A percentile compares a stretch with the other conserved stretches of the same genome.
These are phyloP conservation scores for Capillidium heterosporum DNA, from an alignment of 371 early-diverging fungal species.

Conservation along the genomic window DNA sequence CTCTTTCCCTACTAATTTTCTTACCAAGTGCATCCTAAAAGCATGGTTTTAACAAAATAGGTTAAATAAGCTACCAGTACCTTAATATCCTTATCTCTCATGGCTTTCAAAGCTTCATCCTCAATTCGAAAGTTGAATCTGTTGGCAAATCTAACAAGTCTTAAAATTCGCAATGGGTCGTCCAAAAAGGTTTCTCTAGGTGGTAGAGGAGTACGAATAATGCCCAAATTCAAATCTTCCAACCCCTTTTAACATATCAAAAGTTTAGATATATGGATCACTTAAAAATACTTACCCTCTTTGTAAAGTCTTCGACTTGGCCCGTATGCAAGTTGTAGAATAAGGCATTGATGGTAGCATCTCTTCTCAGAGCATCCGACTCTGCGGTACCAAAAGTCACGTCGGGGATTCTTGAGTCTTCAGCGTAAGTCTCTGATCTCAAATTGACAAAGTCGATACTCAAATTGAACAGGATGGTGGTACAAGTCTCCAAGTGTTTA, in stretches of 20 bases:
- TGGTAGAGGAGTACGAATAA: slow-evolving; percentile 86
- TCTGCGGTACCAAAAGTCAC: slow-evolving; percentile 67
- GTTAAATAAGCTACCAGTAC: slow-evolving; percentile 7
- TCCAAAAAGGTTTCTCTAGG: slow-evolving; percentile 87
- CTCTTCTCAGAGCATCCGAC: slow-evolving; percentile 95
- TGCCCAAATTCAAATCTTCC: slow-evolving; percentile 41
- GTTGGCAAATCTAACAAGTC: slow-evolving; percentile 91
- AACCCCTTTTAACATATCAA: slow-evolving; percentile 32
- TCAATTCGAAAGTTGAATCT: slow-evolving; percentile 72
- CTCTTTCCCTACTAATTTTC: slow-evolving; percentile 91
- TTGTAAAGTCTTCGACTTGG: slow-evolving; percentile 85
- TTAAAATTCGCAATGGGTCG: slow-evolving; percentile 94
- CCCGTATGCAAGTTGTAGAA: slow-evolving; percentile 91
- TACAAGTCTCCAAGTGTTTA: slow-evolving; percentile 98
- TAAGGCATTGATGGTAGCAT: slow-evolving; percentile 96
- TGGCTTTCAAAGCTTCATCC: slow-evolving; percentile 44
- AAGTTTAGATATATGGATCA: background rate
- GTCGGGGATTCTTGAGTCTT: slow-evolving; percentile 68
- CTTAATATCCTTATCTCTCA: slow-evolving; percentile 31
- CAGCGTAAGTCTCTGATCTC: slow-evolving; percentile 80
- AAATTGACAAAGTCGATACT: slow-evolving; percentile 94
- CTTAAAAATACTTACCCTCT: slow-evolving; percentile 20
- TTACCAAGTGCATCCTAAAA: slow-evolving; percentile 34
- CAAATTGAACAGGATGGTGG: slow-evolving; percentile 58
- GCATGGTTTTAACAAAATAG: background rate